A percentile compares a stretch with the other conserved stretches of the same genome.
Conservation (phyloP, 1,139 yeast species). For the Kluyveromyces sp. region DNA sequence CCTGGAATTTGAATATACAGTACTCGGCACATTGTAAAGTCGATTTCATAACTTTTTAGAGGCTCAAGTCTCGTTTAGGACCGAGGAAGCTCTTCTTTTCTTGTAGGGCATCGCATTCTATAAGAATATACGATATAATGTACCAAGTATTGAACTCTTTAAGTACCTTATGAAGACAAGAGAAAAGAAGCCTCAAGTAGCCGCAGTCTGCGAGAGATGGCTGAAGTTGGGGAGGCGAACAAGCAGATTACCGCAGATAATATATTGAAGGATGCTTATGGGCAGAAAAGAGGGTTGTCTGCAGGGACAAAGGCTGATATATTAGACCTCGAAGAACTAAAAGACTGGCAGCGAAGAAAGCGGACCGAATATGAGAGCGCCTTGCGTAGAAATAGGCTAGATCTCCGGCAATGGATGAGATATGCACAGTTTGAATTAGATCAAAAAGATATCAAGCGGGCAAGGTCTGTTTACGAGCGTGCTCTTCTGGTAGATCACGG, state of each 20-base stretch:
- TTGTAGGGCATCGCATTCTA: not conserved
- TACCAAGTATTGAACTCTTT: not conserved
- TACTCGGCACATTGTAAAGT: too few species aligned
- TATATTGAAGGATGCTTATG: slow-evolving; percentile 49
- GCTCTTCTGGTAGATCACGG: slow-evolving; percentile 74
- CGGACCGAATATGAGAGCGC: slow-evolving; percentile 83
- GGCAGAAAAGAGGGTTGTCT: slow-evolving; percentile 39
- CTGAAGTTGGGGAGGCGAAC: slow-evolving; percentile 2
- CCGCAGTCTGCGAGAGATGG: slow-evolving; percentile 6
- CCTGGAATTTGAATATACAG: too few species aligned
- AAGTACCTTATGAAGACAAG: not conserved
- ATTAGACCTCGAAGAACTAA: slow-evolving; percentile 73
- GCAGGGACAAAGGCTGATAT: slow-evolving; percentile 47
- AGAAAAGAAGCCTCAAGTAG: not conserved
- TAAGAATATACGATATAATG: not conserved
- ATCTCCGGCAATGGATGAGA: slow-evolving; percentile 84
- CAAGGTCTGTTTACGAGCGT: slow-evolving; percentile 82
- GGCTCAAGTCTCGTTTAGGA: too few species aligned
- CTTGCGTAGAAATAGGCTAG: slow-evolving; percentile 70
- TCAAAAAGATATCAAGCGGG: slow-evolving; percentile 69
- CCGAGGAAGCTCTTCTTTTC: too few species aligned
- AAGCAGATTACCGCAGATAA: slow-evolving; percentile 50
- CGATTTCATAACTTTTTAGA: too few species aligned
- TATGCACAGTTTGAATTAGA: slow-evolving; percentile 86
- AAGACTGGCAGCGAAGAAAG: slow-evolving; percentile 66